Percentiles rank a stretch among this genome's conserved stretches.
These are phyloP conservation scores for Strobilomyces confusus DNA, from an alignment of 768 basidiomycete species.

Conservation along the genomic window DNA sequence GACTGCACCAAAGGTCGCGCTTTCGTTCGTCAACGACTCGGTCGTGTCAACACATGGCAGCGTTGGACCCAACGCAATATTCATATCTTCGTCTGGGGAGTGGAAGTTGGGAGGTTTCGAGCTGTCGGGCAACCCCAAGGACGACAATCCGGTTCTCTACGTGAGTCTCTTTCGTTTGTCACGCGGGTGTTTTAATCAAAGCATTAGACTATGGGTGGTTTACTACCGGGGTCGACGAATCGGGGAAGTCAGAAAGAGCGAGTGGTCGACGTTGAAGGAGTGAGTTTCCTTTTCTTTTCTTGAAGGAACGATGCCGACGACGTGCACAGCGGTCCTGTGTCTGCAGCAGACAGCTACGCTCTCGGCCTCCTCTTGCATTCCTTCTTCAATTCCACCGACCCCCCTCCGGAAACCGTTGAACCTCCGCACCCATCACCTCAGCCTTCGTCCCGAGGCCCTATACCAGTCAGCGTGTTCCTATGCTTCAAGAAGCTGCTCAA, in stretches of 20 bases:
- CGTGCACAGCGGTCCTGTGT: slow-evolving; percentile 41
- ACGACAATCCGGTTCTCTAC: slow-evolving; percentile 74
- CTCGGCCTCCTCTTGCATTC: slow-evolving; percentile 85
- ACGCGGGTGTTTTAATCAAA: slow-evolving; percentile 11
- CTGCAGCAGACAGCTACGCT: slow-evolving; percentile 81
- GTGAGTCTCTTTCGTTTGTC: slow-evolving; percentile 43
- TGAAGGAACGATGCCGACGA: neutral
- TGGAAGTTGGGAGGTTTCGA: slow-evolving; percentile 98
- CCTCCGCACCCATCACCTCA: slow-evolving; percentile 74
- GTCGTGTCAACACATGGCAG: slow-evolving; percentile 82
- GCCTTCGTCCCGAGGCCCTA: slow-evolving; percentile 65
- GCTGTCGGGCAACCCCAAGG: slow-evolving; percentile 76
- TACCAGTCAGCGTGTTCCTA: slow-evolving; percentile 73
- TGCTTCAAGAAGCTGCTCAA: slow-evolving; percentile 86
- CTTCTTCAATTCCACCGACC: slow-evolving; percentile 83
- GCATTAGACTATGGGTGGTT: slow-evolving; percentile 63
- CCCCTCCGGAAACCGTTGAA: slow-evolving; percentile 60
- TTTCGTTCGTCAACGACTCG: slow-evolving; percentile 87
- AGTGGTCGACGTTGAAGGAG: slow-evolving; percentile 87
- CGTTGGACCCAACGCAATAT: slow-evolving; percentile 69
- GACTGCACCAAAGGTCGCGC: slow-evolving; percentile 57
- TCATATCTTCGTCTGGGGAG: slow-evolving; percentile 90
- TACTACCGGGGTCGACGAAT: slow-evolving; percentile 55
- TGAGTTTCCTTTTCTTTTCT: slow-evolving; percentile 31
- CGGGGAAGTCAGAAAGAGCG: slow-evolving; percentile 83